phyloP scores from a whole-genome alignment of 768 basidiomycete genomes.

The Tylopilus sp. region DNA sequence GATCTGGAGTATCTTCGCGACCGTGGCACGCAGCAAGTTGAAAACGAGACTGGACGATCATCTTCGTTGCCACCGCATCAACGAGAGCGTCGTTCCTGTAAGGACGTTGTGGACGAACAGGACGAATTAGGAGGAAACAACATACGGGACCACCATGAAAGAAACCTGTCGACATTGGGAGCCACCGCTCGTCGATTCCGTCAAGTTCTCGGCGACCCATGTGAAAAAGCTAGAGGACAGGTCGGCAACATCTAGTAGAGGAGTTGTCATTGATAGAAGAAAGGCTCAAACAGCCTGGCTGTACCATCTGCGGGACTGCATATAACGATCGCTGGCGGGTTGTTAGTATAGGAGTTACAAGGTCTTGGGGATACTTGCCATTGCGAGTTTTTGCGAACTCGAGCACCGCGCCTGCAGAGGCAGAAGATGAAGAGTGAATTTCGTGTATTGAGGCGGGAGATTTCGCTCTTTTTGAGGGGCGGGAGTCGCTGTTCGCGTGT shows the following conservation, averaged over 20 bases:
- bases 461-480: slow-evolving; percentile 13
- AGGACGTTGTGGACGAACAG: neutral
- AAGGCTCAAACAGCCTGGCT: neutral
- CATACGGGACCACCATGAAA: slow-evolving; percentile 21
- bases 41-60: slow-evolving; percentile 16
- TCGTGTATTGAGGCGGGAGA: neutral
- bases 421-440: neutral
- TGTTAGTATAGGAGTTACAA: neutral
- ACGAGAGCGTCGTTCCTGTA: slow-evolving; percentile 11
- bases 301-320: slow-evolving; percentile 19
- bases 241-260: slow-evolving; percentile 14
- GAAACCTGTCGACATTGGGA: slow-evolving; percentile 11
- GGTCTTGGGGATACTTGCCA: slow-evolving; percentile 11
- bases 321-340: slow-evolving; percentile 18
- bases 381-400: slow-evolving; percentile 21
- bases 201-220: slow-evolving; percentile 11
- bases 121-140: neutral
- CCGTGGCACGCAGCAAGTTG: slow-evolving; percentile 14
- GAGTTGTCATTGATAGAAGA: slow-evolving; percentile 1
- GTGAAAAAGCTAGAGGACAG: slow-evolving; percentile 18
- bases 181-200: neutral
- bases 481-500: slow-evolving; percentile 1
- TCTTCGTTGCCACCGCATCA: slow-evolving; percentile 14
- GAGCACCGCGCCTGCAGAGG: slow-evolving; percentile 10
- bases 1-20: slow-evolving; percentile 14